A percentile compares a stretch with the other conserved stretches of the same genome.
phyloP scores from a whole-genome alignment of 257 asterid species.

The Striga asiatica region DNA sequence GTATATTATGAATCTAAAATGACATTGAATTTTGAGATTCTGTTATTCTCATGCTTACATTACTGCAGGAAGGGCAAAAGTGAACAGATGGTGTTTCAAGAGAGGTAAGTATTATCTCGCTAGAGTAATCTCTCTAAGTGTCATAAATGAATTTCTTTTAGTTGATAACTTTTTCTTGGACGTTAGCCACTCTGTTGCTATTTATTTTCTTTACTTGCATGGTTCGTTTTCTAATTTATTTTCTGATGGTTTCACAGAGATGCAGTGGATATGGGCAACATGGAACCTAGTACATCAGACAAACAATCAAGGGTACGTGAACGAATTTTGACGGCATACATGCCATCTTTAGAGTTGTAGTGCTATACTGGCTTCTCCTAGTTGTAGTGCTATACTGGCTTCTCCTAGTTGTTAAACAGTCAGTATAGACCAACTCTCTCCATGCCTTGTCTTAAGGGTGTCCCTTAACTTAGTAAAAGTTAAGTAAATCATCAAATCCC shows the following conservation, averaged over 20 bases:
- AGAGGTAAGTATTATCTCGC: conserved; percentile 16
- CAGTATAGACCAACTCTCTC: too few species aligned
- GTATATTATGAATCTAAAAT: not conserved
- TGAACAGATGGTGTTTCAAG: conserved; percentile 12
- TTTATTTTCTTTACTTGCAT: not conserved
- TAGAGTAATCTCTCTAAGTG: conserved; percentile 2
- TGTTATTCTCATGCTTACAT: not conserved
- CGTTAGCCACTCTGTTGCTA: not conserved
- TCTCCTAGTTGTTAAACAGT: too few species aligned
- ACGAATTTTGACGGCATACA: conserved; percentile 1
- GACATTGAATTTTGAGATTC: not conserved
- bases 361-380: not conserved
- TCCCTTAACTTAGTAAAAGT: conserved; percentile 4
- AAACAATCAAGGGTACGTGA: conserved; percentile 43
- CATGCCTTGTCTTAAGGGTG: not conserved
- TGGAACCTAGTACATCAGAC: conserved; percentile 29
- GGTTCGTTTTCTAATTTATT: conserved; percentile 14
- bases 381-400: too few species aligned
- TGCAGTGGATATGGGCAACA: conserved; percentile 27
- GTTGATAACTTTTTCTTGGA: not conserved
- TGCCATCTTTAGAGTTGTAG: not conserved
- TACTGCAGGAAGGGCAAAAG: conserved; percentile 23
- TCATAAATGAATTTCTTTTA: not conserved
- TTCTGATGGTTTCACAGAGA: conserved; percentile 24
- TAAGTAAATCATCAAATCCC: not conserved